Evolutionary conservation across 2,329 filamentous ascomycete genomes (phyloP).

Genomic region (Metarhizium robertsii): DNA sequence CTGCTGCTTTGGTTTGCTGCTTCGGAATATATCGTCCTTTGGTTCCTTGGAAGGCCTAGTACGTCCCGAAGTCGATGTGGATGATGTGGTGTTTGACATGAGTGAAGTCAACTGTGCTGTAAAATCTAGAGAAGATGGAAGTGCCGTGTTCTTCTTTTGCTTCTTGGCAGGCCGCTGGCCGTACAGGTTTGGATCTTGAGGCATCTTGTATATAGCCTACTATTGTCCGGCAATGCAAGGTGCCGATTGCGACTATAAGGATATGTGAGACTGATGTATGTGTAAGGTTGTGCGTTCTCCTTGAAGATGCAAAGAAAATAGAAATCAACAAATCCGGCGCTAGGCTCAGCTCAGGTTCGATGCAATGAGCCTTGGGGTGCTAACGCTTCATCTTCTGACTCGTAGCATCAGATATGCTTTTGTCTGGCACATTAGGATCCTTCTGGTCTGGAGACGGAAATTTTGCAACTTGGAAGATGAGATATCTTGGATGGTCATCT

Average conservation of each 20-base stretch:
- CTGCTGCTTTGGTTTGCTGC: constrained; percentile 15
- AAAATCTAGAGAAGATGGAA: constrained; percentile 72
- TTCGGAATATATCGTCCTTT: constrained; percentile 37
- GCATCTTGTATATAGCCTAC: constrained; percentile 29
- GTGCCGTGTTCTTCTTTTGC: constrained; percentile 57
- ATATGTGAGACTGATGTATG: background rate
- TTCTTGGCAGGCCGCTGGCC: constrained; percentile 64
- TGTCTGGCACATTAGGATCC: background rate
- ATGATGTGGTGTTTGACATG: constrained; percentile 47
- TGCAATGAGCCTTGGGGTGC: background rate
- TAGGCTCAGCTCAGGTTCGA: background rate
- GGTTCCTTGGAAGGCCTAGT: constrained; percentile 36
- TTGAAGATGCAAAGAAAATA: background rate
- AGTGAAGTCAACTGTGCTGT: constrained; percentile 79
- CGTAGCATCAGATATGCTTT: background rate
- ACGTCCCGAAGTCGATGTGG: constrained; percentile 30
- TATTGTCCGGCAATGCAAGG: background rate
- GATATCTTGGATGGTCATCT: background rate
- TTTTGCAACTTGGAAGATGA: background rate
- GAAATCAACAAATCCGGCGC: background rate
- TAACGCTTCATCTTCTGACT: background rate
- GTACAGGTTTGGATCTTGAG: constrained; percentile 65
- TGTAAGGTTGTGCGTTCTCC: too few relatives aligned
- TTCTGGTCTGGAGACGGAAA: background rate
- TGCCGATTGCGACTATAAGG: background rate